Evolutionary conservation across 768 basidiomycete species (phyloP).

Genomic region (Mycena filopes): DNA sequence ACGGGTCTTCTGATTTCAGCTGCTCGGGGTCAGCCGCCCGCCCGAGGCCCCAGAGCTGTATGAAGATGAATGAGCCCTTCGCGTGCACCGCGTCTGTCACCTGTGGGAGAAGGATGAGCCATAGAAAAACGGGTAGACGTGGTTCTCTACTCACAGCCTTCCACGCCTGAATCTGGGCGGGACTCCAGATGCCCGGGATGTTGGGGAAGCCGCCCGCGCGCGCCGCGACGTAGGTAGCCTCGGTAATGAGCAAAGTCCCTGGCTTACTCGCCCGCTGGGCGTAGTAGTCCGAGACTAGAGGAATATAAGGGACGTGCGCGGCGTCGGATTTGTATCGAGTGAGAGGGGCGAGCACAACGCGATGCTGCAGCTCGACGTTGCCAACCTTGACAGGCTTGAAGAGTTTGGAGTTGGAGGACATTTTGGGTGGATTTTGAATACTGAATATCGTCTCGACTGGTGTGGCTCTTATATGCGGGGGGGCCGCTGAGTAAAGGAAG

Average conservation of each 20-base stretch:
- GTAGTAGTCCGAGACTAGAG: no score
- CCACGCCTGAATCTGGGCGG: conserved; percentile 34
- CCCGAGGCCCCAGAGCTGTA: conserved; percentile 53
- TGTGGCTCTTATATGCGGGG: no score
- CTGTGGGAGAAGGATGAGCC: conserved; percentile 27
- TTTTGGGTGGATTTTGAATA: no score
- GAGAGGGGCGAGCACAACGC: no score
- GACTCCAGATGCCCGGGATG: conserved; percentile 35
- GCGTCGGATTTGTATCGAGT: no score
- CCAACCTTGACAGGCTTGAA: conserved; percentile 44
- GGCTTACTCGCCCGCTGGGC: no score
- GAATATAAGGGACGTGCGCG: no score
- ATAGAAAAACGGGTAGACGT: background rate
- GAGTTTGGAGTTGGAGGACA: conserved; percentile 34
- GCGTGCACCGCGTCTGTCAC: conserved; percentile 61
- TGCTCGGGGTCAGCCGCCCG: conserved; percentile 2
- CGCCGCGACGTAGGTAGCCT: conserved; percentile 50
- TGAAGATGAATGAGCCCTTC: conserved; percentile 55
- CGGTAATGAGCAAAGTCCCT: conserved; percentile 52
- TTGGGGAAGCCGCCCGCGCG: conserved; percentile 38
- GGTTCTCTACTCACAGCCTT: conserved; percentile 20
- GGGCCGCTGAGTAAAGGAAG: no score
- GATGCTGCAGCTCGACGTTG: conserved; percentile 42
- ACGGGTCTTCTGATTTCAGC: conserved; percentile 46
- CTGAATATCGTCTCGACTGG: no score